phyloP scores from a whole-genome alignment of 1,284 basidiomycete species.

The Erythrobasidium hasegawianum region DNA sequence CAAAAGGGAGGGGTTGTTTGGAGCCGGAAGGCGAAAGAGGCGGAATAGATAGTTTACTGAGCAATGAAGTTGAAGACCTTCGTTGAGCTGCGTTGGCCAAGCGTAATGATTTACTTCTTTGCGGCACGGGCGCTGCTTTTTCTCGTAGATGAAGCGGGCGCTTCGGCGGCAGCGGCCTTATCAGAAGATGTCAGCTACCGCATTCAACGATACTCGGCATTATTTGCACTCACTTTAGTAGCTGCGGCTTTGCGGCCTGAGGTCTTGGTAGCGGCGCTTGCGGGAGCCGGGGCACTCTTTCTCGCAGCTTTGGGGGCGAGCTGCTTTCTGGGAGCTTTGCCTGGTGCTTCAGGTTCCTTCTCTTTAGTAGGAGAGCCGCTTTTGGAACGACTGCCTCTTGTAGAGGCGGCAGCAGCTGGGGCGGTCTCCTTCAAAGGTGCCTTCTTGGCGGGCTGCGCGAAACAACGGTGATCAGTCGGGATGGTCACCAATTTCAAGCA shows the following conservation, averaged over 20 bases:
- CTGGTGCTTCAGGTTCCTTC: neutral
- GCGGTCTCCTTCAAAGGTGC: conserved; percentile 5
- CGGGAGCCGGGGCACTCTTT: conserved; percentile 1
- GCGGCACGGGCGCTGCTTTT: neutral
- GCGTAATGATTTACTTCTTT: neutral
- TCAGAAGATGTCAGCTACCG: neutral
- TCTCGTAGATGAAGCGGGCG: neutral
- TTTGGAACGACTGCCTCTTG: neutral
- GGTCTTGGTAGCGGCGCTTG: conserved; percentile 4
- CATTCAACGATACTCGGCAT: neutral
- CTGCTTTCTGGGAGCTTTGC: neutral
- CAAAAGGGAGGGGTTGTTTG: neutral
- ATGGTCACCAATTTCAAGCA: neutral
- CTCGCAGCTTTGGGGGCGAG: neutral
- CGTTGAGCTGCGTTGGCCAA: neutral
- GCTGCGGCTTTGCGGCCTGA: conserved; percentile 5
- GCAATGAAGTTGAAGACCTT: neutral
- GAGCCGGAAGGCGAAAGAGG: neutral
- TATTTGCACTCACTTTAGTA: neutral
- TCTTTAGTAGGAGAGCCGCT: neutral
- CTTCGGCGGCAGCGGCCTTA: neutral
- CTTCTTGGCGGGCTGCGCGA: conserved; percentile 18
- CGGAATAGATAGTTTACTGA: neutral
- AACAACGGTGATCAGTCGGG: neutral
- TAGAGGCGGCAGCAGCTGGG: neutral